These are phyloP conservation scores for Mycothermus thermophilus DNA, from an alignment of 495 filamentous ascomycete species.

Conservation along the genomic window DNA sequence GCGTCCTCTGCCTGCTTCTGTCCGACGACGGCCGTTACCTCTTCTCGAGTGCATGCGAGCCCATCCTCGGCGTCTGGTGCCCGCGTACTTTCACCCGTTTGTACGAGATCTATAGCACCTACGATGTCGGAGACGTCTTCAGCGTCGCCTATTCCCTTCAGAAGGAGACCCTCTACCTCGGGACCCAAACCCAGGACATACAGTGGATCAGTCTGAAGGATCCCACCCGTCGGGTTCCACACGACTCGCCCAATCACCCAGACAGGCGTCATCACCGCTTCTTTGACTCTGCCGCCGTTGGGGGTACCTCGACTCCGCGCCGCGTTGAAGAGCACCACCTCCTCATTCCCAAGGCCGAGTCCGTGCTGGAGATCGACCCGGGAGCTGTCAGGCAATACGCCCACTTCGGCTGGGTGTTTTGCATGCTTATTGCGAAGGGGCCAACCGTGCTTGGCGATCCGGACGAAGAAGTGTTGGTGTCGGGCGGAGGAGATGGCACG, in stretches of 20 bases:
- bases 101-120: conserved; percentile 83
- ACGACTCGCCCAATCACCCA: conserved; percentile 56
- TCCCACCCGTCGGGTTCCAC: conserved; percentile 35
- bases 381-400: conserved; percentile 76
- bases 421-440: conserved; percentile 69
- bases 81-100: conserved; percentile 35
- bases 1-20: conserved; percentile 73
- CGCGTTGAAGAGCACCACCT: conserved; percentile 36
- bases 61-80: conserved; percentile 70
- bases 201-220: conserved; percentile 48
- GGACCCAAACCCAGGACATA: conserved; percentile 88
- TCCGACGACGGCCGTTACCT: conserved; percentile 60
- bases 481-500: conserved; percentile 83
- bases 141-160: conserved; percentile 71
- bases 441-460: conserved; percentile 44
- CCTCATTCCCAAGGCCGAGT: conserved; percentile 41
- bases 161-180: conserved; percentile 74
- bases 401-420: conserved; percentile 90
- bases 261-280: conserved; percentile 77
- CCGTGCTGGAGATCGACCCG: conserved; percentile 64
- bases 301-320: conserved; percentile 62
- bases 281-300: conserved; percentile 81
- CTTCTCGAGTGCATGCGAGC: conserved; percentile 88
- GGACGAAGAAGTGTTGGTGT: conserved; percentile 67
- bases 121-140: conserved; percentile 93